phyloP scores from a whole-genome alignment of 148 eudicot genomes.

The Arbutus unedo region DNA sequence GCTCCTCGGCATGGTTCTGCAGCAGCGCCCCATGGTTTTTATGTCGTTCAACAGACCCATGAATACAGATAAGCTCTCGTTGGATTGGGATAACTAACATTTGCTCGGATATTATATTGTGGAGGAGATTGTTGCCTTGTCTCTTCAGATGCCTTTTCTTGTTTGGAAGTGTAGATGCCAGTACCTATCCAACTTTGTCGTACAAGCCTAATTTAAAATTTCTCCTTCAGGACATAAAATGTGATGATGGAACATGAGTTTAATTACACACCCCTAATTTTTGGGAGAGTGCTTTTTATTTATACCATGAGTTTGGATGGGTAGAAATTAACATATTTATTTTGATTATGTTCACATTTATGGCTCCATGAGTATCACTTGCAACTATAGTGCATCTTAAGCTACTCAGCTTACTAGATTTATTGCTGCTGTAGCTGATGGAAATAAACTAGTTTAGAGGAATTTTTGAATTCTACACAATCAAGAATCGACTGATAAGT shows the following conservation, averaged over 20 bases:
- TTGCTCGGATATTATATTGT: not conserved
- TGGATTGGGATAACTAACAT: not conserved
- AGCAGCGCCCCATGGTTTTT: constrained; percentile 21
- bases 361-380: not conserved
- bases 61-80: constrained; percentile 23
- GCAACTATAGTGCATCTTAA: not conserved
- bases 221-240: not conserved
- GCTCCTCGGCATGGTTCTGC: constrained; percentile 24
- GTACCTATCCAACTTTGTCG: not conserved
- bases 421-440: not conserved
- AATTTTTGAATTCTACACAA: too few relatives aligned
- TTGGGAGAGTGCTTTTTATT: not conserved
- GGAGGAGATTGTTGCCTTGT: not conserved
- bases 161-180: not conserved
- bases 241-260: not conserved
- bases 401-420: not conserved
- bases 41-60: constrained; percentile 23
- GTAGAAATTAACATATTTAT: not conserved
- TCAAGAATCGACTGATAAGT: too few relatives aligned
- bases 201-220: not conserved
- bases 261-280: not conserved
- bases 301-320: not conserved
- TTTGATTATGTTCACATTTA: not conserved
- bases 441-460: too few relatives aligned
- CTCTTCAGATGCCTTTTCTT: not conserved